Evolutionary conservation across 2,329 filamentous ascomycete species (phyloP), one percentile per base, ranked within the genome.

Genomic region (Aureobasidium sp.): DNA sequence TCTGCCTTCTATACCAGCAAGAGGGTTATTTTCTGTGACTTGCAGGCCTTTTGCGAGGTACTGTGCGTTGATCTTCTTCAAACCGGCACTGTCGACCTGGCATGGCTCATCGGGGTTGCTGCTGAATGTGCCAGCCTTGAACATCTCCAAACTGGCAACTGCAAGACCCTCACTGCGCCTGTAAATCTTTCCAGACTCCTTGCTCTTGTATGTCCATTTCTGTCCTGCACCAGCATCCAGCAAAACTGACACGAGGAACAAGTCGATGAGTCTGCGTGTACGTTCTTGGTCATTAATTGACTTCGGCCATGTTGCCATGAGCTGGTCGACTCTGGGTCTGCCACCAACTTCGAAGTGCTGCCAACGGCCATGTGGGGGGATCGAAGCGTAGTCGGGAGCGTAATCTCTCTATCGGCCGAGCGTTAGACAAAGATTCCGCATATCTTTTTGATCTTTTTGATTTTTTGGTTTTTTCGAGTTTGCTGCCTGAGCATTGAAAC

Each of bases 191-290:
- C 90, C 91, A 66, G 92, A 95, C 71, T 96, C 92, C 66, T 87
- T 87, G 72, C 91, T 96, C 79, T 90, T 94, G 78, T 96, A 99
- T 68, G 86, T 87, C 94, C 94, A 99, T 67, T 85, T 83, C 2
- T 86, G 93, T 44, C 94, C 94, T 1, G 94, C 92, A 44, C 94
- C 94, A 5, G 94, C 90, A 71, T 95, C 90, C 9, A 95, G 81
- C 55, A 95, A 78, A 8, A 94, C 90, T 55, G 90, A 93, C 65
- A 94, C 78, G 46, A 92, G 78, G 76, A 92, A 92, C 39, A 93
- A 81, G 68, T 92, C 89, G 64, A 93, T 82, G 65, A 93, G 76
- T 65, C 90, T 83, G 65, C 89, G 86, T 63, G 88, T 90, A 65
- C 86, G 84, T 75, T 93, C 89, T 62, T 85, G 84, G 66, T 80